Conservation (phyloP, 495 filamentous ascomycete genomes). For the Pseudomonodictys pantanalensis region DNA sequence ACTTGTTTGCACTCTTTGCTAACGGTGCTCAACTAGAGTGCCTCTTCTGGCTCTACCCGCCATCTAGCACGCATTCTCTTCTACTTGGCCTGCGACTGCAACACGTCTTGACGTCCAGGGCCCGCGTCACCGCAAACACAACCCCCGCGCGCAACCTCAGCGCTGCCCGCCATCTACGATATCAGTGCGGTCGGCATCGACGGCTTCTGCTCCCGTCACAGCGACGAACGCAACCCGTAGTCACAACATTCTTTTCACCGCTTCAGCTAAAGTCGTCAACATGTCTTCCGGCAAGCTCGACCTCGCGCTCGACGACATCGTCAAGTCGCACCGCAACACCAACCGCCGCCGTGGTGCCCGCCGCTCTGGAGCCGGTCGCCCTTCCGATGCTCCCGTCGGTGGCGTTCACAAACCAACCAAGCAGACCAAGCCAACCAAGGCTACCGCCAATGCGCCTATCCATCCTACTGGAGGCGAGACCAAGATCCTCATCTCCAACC, state of each 20-base stretch:
- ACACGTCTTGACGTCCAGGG: no score
- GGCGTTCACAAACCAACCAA: constrained; percentile 81
- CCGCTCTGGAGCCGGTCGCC: constrained; percentile 18
- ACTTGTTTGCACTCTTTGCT: no score
- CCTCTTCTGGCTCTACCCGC: background rate
- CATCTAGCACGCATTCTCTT: no score
- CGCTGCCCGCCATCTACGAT: no score
- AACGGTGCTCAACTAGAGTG: background rate
- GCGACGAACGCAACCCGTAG: constrained; percentile 8
- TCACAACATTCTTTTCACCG: constrained; percentile 28
- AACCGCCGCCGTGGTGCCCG: constrained; percentile 51
- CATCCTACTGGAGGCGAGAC: constrained; percentile 61
- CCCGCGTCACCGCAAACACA: no score
- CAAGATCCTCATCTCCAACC: constrained; percentile 96
- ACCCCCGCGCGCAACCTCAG: no score
- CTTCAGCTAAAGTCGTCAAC: background rate
- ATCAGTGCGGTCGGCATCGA: no score
- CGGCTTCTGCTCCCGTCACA: background rate
- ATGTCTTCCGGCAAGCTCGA: constrained; percentile 78
- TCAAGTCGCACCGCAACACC: constrained; percentile 66
- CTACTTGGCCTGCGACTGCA: no score
- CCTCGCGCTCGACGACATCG: constrained; percentile 92
- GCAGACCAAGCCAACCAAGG: constrained; percentile 61
- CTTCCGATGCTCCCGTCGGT: constrained; percentile 66
- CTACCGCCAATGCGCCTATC: constrained; percentile 58